Conservation (phyloP, 768 basidiomycete genomes). For the Psilocybe sp. region DNA sequence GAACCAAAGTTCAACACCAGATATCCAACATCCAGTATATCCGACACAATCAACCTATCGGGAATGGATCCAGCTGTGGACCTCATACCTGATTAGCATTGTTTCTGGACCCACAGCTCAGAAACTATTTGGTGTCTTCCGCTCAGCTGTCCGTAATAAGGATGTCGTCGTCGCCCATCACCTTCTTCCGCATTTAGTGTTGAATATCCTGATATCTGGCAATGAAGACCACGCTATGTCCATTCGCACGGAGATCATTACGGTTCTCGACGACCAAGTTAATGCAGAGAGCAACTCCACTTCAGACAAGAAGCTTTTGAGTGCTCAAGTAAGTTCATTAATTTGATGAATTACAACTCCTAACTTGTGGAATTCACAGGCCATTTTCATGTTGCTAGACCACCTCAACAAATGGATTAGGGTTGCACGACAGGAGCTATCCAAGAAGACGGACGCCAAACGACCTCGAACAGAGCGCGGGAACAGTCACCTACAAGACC, state of each 20-base stretch:
- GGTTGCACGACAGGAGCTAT: conserved; percentile 63
- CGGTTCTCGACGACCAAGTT: conserved; percentile 88
- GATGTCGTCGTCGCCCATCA: conserved; percentile 95
- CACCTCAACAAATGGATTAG: conserved; percentile 91
- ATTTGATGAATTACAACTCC: neutral
- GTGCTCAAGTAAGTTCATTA: conserved; percentile 74
- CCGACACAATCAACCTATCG: conserved; percentile 75
- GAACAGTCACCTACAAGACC: conserved; percentile 45
- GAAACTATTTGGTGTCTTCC: conserved; percentile 75
- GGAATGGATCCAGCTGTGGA: conserved; percentile 95
- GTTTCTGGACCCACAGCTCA: conserved; percentile 57
- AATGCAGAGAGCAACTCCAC: conserved; percentile 52
- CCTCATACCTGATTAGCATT: conserved; percentile 70
- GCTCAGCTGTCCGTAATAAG: conserved; percentile 74
- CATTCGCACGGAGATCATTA: conserved; percentile 74
- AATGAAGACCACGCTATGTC: conserved; percentile 54
- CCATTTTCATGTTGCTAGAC: conserved; percentile 91
- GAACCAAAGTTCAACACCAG: conserved; percentile 35
- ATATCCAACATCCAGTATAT: conserved; percentile 74
- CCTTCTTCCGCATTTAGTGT: conserved; percentile 86
- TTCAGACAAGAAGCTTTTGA: conserved; percentile 80
- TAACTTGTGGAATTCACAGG: conserved; percentile 42
- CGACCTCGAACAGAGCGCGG: conserved; percentile 39
- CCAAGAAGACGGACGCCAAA: conserved; percentile 48
- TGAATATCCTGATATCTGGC: conserved; percentile 82